Percentiles rank a stretch among this genome's conserved stretches.
phyloP scores from a whole-genome alignment of 2,329 filamentous ascomycete genomes.

The Pyrenophora tritici-repentis region DNA sequence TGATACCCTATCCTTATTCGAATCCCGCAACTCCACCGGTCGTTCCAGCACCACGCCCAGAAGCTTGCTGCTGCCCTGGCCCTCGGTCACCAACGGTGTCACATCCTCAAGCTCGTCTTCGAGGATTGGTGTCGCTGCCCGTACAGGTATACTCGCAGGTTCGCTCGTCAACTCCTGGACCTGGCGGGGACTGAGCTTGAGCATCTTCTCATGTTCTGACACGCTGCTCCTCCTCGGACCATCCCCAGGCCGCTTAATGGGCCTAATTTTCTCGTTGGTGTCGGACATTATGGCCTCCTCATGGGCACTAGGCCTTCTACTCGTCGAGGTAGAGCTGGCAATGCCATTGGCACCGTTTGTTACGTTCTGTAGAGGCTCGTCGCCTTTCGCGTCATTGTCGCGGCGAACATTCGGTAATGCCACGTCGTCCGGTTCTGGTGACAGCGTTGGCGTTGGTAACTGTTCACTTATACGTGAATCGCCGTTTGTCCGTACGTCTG shows the following conservation, averaged over 20 bases:
- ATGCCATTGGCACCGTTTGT: slow-evolving; percentile 17
- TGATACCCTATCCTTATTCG: slow-evolving; percentile 2
- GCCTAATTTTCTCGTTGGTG: slow-evolving; percentile 37
- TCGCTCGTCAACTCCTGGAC: slow-evolving; percentile 61
- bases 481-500: slow-evolving; percentile 25
- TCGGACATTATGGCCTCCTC: slow-evolving; percentile 43
- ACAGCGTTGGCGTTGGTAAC: slow-evolving; percentile 35
- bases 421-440: slow-evolving; percentile 35
- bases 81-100: slow-evolving; percentile 21
- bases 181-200: slow-evolving; percentile 60
- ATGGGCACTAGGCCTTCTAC: slow-evolving; percentile 27
- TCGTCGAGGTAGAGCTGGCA: slow-evolving; percentile 20
- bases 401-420: slow-evolving; percentile 15
- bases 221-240: slow-evolving; percentile 42
- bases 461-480: slow-evolving; percentile 26
- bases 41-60: slow-evolving; percentile 30
- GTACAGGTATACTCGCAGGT: slow-evolving; percentile 59
- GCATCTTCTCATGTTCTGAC: slow-evolving; percentile 48
- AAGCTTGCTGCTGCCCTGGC: slow-evolving; percentile 22
- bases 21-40: slow-evolving; percentile 14
- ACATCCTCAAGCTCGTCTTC: slow-evolving; percentile 40
- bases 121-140: slow-evolving; percentile 47
- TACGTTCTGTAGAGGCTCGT: slow-evolving; percentile 14
- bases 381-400: slow-evolving; percentile 14
- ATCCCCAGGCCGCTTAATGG: slow-evolving; percentile 45